These are phyloP conservation scores for Tetrahymena elliotti DNA, from an alignment of 73 alveolate genomes.

Conservation along the genomic window DNA sequence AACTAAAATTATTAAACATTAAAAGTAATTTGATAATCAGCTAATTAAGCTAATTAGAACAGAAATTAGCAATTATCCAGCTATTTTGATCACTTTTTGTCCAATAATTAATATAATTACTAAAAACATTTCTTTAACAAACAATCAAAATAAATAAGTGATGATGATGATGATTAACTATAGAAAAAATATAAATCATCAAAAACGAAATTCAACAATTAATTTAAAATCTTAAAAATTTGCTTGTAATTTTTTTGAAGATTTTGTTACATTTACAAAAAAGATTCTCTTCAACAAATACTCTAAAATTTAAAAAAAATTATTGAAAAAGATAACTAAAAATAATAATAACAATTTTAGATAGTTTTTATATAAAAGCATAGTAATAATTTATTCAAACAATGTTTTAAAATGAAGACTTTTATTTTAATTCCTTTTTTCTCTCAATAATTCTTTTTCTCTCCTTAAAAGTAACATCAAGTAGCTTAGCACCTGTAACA, in stretches of 20 bases:
- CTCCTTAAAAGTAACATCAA: slow-evolving; percentile 5
- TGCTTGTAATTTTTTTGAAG: too few species aligned
- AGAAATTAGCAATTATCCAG: neutral
- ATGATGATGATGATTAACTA: too few species aligned
- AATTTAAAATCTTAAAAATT: too few species aligned
- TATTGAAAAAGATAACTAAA: too few species aligned
- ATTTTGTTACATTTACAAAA: too few species aligned
- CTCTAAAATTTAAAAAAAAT: too few species aligned
- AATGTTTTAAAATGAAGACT: neutral
- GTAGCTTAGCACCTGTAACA: slow-evolving; percentile 16
- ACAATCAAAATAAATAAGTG: too few species aligned
- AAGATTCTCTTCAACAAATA: too few species aligned
- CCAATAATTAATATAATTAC: neutral
- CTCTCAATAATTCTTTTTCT: slow-evolving; percentile 19
- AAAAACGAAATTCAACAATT: too few species aligned
- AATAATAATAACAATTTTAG: neutral
- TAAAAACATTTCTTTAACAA: too few species aligned
- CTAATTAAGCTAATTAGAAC: neutral
- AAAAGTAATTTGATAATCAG: neutral
- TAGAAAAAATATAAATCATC: too few species aligned
- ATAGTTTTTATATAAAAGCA: neutral
- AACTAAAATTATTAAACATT: neutral
- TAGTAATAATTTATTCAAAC: neutral
- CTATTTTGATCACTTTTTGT: neutral
- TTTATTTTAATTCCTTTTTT: neutral